phyloP scores from a whole-genome alignment of 2,329 filamentous ascomycete species.

The Stachybotrys chlorohalonatus region DNA sequence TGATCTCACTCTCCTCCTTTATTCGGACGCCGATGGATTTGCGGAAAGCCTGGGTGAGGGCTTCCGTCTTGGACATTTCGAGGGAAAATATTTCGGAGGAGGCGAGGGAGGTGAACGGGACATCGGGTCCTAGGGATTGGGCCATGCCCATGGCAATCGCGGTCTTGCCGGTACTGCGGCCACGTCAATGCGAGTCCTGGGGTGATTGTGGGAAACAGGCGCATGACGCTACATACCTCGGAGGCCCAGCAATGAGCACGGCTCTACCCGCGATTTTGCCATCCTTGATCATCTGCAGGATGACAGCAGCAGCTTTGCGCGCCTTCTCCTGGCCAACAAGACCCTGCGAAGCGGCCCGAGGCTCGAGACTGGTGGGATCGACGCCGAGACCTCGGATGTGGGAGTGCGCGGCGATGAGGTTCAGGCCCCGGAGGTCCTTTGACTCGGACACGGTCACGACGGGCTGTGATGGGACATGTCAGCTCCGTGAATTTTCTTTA shows the following conservation, averaged over 20 bases:
- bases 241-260: slow-evolving; percentile 88
- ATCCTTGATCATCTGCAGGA: slow-evolving; percentile 97
- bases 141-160: slow-evolving; percentile 99
- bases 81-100: slow-evolving; percentile 97
- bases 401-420: slow-evolving; percentile 96
- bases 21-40: slow-evolving; percentile 97
- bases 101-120: slow-evolving; percentile 92
- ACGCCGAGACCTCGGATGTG: slow-evolving; percentile 95
- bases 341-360: slow-evolving; percentile 76
- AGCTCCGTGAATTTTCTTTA: slow-evolving; percentile 1
- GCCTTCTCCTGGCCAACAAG: slow-evolving; percentile 95
- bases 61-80: slow-evolving; percentile 99
- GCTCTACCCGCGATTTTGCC: slow-evolving; percentile 96
- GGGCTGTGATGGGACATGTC: slow-evolving; percentile 29
- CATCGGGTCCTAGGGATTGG: slow-evolving; percentile 86
- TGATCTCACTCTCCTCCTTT: slow-evolving; percentile 98
- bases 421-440: slow-evolving; percentile 92
- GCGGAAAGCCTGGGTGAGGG: slow-evolving; percentile 95
- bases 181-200: slow-evolving; percentile 5
- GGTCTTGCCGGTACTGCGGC: slow-evolving; percentile 81
- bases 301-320: slow-evolving; percentile 89
- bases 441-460: slow-evolving; percentile 80
- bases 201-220: slow-evolving; percentile 2
- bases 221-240: slow-evolving; percentile 43
- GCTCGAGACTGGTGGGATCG: slow-evolving; percentile 83